Percentiles rank a stretch among this genome's conserved stretches.
phyloP scores from a whole-genome alignment of 768 basidiomycete genomes.

The Cystoderma amianthinum region DNA sequence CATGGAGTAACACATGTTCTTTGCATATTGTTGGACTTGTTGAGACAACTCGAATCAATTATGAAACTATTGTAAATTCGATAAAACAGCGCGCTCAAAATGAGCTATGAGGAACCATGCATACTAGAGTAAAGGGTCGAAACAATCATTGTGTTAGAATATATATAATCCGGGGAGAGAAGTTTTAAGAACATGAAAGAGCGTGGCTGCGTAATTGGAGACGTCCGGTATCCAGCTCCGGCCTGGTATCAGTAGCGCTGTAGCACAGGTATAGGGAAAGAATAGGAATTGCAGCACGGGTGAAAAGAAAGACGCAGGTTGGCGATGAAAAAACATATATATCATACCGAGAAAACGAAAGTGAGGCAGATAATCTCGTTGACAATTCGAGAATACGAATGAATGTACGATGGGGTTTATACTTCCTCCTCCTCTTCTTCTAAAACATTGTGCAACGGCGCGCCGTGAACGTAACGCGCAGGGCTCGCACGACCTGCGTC shows the following conservation, averaged over 20 bases:
- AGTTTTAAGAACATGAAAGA: background rate
- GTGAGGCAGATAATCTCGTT: too few relatives aligned
- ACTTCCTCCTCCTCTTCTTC: conserved; percentile 74
- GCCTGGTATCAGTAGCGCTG: background rate
- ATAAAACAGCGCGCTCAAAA: background rate
- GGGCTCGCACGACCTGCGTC: conserved; percentile 58
- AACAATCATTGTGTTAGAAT: background rate
- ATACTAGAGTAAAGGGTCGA: background rate
- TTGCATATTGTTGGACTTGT: too few relatives aligned
- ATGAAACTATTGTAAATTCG: background rate
- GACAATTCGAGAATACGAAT: too few relatives aligned
- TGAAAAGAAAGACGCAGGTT: background rate
- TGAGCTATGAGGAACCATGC: background rate
- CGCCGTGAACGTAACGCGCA: conserved; percentile 73
- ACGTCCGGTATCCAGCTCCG: background rate
- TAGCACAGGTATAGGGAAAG: background rate
- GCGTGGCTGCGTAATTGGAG: background rate
- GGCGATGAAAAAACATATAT: background rate
- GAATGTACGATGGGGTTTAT: background rate
- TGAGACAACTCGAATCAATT: background rate
- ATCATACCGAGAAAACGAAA: background rate
- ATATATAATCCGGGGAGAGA: background rate
- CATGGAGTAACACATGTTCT: background rate
- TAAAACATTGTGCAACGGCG: conserved; percentile 79
- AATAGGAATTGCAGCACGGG: background rate